phyloP scores from a whole-genome alignment of 371 early-diverging fungal genomes.

The Apophysomyces elegans region DNA sequence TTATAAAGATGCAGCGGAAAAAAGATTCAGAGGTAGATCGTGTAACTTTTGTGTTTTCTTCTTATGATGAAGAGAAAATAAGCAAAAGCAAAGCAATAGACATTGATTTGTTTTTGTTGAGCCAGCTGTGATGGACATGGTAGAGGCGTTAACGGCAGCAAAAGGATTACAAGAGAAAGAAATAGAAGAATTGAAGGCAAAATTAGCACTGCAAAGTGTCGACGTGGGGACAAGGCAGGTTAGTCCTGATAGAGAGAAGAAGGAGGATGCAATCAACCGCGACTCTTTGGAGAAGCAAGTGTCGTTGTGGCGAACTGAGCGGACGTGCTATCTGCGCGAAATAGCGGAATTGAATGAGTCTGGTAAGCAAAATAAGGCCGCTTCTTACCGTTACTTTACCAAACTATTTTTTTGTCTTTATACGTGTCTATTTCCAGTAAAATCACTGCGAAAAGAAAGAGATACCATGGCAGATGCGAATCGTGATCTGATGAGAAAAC shows the following conservation, averaged over 20 bases:
- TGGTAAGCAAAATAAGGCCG: background rate
- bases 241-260: background rate
- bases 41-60: too few relatives aligned
- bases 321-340: background rate
- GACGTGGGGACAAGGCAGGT: background rate
- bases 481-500: constrained; percentile 1
- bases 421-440: background rate
- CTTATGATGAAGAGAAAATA: background rate
- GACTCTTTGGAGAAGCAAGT: background rate
- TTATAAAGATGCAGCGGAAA: constrained; percentile 10
- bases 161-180: background rate
- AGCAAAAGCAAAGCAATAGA: background rate
- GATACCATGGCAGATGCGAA: constrained; percentile 5
- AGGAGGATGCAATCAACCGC: background rate
- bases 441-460: background rate
- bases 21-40: constrained; percentile 14
- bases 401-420: background rate
- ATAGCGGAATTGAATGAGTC: background rate
- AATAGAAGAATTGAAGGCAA: background rate
- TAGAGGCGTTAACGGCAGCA: background rate
- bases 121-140: background rate
- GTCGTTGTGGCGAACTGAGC: background rate
- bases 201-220: background rate
- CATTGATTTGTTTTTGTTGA: background rate
- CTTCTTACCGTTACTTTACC: background rate